These are phyloP conservation scores for Geoglossum glabrum DNA, from an alignment of 495 filamentous ascomycete genomes.

Conservation along the genomic window DNA sequence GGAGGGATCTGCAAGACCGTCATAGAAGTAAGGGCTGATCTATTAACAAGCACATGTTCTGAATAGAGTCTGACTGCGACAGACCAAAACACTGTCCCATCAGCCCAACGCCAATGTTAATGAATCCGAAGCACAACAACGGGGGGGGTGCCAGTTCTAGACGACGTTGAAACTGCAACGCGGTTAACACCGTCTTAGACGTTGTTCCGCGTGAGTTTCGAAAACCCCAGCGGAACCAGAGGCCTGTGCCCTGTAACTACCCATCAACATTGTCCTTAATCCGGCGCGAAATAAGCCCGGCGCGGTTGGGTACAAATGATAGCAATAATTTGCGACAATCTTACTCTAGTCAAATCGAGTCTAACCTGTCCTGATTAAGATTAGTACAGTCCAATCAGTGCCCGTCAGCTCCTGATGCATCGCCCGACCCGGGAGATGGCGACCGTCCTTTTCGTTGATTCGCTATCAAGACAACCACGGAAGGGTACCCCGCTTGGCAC, in stretches of 20 bases:
- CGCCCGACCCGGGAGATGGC: background rate
- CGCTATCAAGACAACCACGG: background rate
- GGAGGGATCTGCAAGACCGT: background rate
- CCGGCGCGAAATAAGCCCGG: background rate
- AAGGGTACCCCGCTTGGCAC: background rate
- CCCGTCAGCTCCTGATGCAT: background rate
- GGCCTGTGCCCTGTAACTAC: background rate
- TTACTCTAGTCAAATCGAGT: background rate
- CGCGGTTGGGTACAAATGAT: background rate
- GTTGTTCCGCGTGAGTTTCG: background rate
- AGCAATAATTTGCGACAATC: background rate
- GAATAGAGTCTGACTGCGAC: background rate
- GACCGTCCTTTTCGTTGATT: background rate
- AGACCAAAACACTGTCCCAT: background rate
- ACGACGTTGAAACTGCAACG: background rate
- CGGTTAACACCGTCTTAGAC: background rate
- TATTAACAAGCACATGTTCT: background rate
- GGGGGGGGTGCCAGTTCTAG: background rate
- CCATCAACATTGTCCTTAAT: no score
- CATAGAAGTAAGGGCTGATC: background rate
- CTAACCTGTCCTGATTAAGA: background rate
- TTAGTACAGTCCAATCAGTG: background rate
- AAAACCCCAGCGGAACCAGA: background rate
- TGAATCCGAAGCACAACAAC: background rate
- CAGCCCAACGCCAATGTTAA: background rate